Conservation (phyloP, 108 stramenopile genomes). For the Aurantiochytrium sp. region DNA sequence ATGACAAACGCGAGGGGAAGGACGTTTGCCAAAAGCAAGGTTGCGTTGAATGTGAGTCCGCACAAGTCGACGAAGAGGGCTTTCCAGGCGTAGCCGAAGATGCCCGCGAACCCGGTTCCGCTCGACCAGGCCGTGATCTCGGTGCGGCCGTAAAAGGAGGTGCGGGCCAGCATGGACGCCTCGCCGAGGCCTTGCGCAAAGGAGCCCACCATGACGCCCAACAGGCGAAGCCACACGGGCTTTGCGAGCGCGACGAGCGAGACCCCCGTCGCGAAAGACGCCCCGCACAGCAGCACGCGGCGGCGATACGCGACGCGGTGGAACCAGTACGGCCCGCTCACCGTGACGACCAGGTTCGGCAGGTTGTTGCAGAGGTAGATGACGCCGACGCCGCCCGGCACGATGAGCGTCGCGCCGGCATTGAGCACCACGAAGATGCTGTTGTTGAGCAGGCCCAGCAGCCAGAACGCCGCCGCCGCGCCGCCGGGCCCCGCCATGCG, state of each 20-base stretch:
- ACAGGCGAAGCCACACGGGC: background rate
- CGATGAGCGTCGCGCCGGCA: background rate
- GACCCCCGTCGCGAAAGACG: background rate
- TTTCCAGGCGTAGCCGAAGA: constrained; percentile 64
- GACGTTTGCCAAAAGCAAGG: background rate
- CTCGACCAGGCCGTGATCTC: constrained; percentile 64
- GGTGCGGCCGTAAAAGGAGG: background rate
- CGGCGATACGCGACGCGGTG: background rate
- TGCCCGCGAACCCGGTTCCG: constrained; percentile 69
- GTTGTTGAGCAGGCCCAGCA: background rate
- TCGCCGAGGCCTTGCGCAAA: constrained; percentile 12
- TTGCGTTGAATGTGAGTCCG: constrained; percentile 34
- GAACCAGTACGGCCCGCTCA: background rate
- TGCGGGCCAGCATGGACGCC: background rate
- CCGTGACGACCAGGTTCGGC: background rate
- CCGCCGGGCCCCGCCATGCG: no score
- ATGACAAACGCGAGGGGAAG: background rate
- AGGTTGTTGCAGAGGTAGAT: background rate
- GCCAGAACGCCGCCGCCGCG: background rate
- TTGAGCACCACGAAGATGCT: background rate
- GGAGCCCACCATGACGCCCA: background rate
- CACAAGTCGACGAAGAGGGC: constrained; percentile 32
- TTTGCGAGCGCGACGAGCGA: background rate
- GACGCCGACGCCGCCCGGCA: background rate
- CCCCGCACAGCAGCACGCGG: background rate